phyloP scores from a whole-genome alignment of 2,329 filamentous ascomycete species.

The Lasiodiplodia sp. region DNA sequence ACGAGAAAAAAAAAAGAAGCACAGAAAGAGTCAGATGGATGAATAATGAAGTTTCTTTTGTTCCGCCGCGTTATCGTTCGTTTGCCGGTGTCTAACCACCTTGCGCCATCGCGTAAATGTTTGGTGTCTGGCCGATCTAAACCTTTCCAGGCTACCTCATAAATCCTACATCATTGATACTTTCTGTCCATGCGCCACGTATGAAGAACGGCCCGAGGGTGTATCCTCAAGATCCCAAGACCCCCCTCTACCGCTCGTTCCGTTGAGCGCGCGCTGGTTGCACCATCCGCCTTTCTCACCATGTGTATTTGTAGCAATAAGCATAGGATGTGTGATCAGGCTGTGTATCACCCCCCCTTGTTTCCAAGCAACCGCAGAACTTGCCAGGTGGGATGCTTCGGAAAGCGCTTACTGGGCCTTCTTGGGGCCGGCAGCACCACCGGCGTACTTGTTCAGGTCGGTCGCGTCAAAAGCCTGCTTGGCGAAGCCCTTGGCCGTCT shows the following conservation, averaged over 20 bases:
- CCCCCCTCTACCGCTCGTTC: neutral
- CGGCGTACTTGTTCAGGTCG: constrained; percentile 76
- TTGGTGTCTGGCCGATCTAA: neutral
- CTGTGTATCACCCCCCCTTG: neutral
- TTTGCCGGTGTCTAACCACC: neutral
- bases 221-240: constrained; percentile 7
- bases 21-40: neutral
- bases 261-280: neutral
- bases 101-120: neutral
- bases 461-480: constrained; percentile 81
- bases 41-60: constrained; percentile 2
- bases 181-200: neutral
- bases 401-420: constrained; percentile 64
- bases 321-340: neutral
- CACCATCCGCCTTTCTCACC: neutral
- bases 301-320: neutral
- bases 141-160: neutral
- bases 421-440: constrained; percentile 64
- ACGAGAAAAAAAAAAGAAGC: neutral
- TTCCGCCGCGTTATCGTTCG: neutral
- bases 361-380: neutral
- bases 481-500: constrained; percentile 73
- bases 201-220: constrained; percentile 3
- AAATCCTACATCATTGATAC: neutral
- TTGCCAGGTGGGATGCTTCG: neutral